These are phyloP conservation scores for Phytophthora pistaciae DNA, from an alignment of 352 stramenopile species.

Conservation along the genomic window DNA sequence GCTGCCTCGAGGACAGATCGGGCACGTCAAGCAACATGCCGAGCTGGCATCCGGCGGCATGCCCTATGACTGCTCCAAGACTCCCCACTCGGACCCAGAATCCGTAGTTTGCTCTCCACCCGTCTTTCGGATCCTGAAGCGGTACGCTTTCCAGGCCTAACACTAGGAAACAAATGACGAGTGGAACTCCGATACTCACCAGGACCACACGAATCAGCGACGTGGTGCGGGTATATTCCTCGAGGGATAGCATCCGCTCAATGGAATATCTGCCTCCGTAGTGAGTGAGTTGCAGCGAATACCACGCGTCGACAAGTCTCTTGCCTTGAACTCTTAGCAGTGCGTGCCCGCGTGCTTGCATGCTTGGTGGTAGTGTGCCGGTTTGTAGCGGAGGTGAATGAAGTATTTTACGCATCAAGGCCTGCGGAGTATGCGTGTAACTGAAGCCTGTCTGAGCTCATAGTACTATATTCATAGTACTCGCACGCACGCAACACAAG, in stretches of 20 bases:
- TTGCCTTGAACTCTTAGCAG: background rate
- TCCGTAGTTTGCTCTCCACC: slow-evolving; percentile 10
- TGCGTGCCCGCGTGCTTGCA: background rate
- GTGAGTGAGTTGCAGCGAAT: slow-evolving; percentile 12
- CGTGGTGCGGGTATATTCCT: slow-evolving; percentile 19
- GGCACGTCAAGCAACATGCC: background rate
- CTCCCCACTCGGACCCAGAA: slow-evolving; percentile 17
- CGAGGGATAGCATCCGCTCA: slow-evolving; percentile 17
- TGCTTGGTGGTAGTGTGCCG: background rate
- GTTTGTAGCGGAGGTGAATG: background rate
- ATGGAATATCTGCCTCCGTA: slow-evolving; percentile 23
- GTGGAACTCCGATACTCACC: background rate
- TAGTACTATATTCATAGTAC: too few species aligned
- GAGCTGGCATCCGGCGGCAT: background rate
- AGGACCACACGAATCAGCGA: slow-evolving; percentile 1
- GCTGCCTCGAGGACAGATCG: background rate
- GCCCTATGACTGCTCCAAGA: background rate
- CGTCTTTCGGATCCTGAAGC: slow-evolving; percentile 3
- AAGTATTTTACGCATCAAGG: background rate
- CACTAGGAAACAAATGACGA: background rate
- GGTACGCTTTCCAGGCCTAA: slow-evolving; percentile 9
- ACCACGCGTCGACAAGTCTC: slow-evolving; percentile 3
- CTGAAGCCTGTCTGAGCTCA: too few species aligned
- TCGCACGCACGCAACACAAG: too few species aligned
- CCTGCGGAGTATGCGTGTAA: too few species aligned